Percentiles rank a stretch among this genome's conserved stretches.
Conservation (phyloP, 495 filamentous ascomycete genomes). For the Thermothielavioides terrestris region DNA sequence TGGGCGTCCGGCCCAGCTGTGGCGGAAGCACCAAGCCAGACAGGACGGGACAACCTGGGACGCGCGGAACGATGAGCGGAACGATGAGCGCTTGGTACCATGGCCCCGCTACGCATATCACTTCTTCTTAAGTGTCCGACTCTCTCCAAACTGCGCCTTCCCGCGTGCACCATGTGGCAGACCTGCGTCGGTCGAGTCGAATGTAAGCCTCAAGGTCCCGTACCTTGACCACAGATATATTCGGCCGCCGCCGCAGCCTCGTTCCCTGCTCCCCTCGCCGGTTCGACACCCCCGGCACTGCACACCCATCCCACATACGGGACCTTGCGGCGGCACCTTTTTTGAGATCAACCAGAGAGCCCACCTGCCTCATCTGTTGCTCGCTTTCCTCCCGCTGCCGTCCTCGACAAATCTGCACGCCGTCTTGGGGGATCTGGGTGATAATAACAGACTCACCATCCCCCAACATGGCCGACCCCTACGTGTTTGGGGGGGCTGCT, state of each 20-base stretch:
- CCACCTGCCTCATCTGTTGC: too few relatives aligned
- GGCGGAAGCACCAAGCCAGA: too few relatives aligned
- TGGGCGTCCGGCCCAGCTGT: too few relatives aligned
- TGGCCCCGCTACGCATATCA: background rate
- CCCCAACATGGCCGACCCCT: constrained; percentile 6
- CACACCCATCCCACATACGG: too few relatives aligned
- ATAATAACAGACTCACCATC: background rate
- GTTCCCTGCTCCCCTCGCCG: background rate
- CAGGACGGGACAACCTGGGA: too few relatives aligned
- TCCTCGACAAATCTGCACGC: too few relatives aligned
- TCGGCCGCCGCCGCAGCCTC: background rate
- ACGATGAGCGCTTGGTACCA: background rate
- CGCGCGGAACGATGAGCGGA: background rate
- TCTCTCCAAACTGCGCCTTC: background rate
- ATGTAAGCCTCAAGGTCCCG: background rate
- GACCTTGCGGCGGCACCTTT: too few relatives aligned
- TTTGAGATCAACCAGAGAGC: too few relatives aligned
- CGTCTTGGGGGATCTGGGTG: too few relatives aligned
- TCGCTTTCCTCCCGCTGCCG: too few relatives aligned
- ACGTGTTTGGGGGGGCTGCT: background rate
- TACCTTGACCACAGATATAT: constrained; percentile 5
- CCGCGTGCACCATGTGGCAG: constrained; percentile 4
- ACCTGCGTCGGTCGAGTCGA: background rate
- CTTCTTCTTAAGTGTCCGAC: background rate
- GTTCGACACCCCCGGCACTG: background rate